These are phyloP conservation scores for Delphinella strobiligena DNA, from an alignment of 2,329 filamentous ascomycete genomes.

Conservation along the genomic window DNA sequence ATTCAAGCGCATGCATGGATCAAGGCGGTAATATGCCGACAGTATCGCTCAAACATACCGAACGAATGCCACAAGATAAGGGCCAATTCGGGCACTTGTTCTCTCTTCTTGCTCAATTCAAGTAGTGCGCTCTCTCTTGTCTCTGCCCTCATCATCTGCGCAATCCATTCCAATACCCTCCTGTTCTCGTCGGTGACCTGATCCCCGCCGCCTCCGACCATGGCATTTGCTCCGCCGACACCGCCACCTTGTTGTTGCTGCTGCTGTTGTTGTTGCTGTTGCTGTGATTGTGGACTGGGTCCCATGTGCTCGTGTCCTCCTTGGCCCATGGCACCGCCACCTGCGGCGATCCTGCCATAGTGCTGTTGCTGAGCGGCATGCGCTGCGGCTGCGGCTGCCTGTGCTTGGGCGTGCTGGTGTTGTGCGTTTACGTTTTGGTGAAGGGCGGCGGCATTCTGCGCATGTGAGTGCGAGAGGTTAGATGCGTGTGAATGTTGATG, in stretches of 20 bases:
- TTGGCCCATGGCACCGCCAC: conserved; percentile 4
- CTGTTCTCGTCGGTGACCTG: conserved; percentile 65
- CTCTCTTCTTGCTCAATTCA: conserved; percentile 95
- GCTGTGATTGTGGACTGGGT: conserved; percentile 13
- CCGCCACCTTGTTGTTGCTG: not conserved
- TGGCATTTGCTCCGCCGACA: conserved; percentile 11
- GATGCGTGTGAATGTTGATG: conserved; percentile 14
- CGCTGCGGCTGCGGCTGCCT: conserved; percentile 36
- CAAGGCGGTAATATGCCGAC: too few relatives aligned
- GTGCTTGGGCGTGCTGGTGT: conserved; percentile 27
- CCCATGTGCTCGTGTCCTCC: conserved; percentile 11
- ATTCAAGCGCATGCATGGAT: too few relatives aligned
- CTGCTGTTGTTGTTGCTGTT: conserved; percentile 1
- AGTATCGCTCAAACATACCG: conserved; percentile 47
- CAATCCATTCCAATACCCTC: conserved; percentile 84
- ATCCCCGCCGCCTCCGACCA: conserved; percentile 6
- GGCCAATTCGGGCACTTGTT: conserved; percentile 92
- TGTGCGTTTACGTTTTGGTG: conserved; percentile 5
- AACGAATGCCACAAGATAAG: conserved; percentile 98
- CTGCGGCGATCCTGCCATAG: conserved; percentile 23
- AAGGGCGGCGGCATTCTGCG: conserved; percentile 4
- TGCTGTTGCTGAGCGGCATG: conserved; percentile 28
- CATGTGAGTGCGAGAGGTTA: conserved; percentile 4
- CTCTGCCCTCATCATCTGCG: conserved; percentile 75
- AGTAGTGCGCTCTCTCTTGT: conserved; percentile 83